Percentiles rank a stretch among this genome's conserved stretches.
Evolutionary conservation across 1,139 yeast genomes (phyloP).

Genomic region (Pneumocystis canis): DNA sequence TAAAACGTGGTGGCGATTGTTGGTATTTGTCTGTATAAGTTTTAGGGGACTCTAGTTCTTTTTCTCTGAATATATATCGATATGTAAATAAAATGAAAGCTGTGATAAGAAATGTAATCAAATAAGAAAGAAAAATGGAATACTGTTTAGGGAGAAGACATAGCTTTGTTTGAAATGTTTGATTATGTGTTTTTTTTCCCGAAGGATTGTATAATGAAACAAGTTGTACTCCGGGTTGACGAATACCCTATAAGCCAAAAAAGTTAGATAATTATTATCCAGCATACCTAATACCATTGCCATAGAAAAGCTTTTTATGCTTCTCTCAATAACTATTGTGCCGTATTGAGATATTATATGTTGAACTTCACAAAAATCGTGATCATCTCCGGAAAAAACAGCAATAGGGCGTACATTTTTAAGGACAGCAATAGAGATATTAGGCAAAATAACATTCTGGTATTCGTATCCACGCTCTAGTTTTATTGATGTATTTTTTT

Average conservation of each 20-base stretch:
- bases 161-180: constrained; percentile 15
- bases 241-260: constrained; percentile 38
- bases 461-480: constrained; percentile 54
- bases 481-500: constrained; percentile 46
- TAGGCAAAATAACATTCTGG: constrained; percentile 55
- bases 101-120: not conserved
- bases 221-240: constrained; percentile 71
- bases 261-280: not conserved
- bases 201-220: constrained; percentile 36
- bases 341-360: constrained; percentile 29
- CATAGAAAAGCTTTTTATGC: constrained; percentile 83
- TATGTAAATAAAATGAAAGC: not conserved
- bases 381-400: constrained; percentile 88
- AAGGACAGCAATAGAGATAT: constrained; percentile 43
- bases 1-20: not conserved
- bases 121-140: constrained; percentile 14
- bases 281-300: constrained; percentile 33
- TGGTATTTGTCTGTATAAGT: not conserved
- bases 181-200: constrained; percentile 1
- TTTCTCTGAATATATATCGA: not conserved
- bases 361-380: constrained; percentile 73
- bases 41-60: not conserved
- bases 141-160: constrained; percentile 19
- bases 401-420: constrained; percentile 44
- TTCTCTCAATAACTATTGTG: constrained; percentile 50